Percentiles rank a stretch among this genome's conserved stretches.
Conservation (phyloP, 2,329 filamentous ascomycete species). For the Colletotrichum nymphaeae region DNA sequence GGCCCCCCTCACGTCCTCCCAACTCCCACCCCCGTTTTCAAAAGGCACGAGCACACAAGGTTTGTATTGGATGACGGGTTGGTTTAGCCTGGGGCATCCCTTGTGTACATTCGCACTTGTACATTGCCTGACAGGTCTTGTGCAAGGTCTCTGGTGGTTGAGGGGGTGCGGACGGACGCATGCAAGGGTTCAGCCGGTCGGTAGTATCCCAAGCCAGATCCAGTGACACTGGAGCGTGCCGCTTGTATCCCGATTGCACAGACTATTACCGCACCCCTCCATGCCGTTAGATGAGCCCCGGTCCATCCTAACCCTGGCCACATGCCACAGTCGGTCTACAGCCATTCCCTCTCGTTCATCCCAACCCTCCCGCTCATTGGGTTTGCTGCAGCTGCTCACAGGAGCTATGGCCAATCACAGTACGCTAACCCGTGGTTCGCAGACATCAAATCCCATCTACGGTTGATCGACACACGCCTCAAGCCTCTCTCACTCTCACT, state of each 20-base stretch:
- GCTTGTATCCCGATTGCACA: slow-evolving; percentile 36
- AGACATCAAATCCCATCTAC: slow-evolving; percentile 18
- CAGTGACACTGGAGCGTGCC: slow-evolving; percentile 33
- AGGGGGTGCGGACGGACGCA: slow-evolving; percentile 29
- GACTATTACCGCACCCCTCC: slow-evolving; percentile 33
- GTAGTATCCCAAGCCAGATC: slow-evolving; percentile 33
- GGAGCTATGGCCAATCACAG: slow-evolving; percentile 37
- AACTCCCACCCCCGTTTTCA: neutral
- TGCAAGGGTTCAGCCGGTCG: slow-evolving; percentile 38
- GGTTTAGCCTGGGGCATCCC: neutral
- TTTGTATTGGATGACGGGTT: neutral
- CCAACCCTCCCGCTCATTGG: slow-evolving; percentile 33
- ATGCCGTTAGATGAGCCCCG: slow-evolving; percentile 33
- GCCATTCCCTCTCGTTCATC: slow-evolving; percentile 29
- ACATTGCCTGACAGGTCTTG: slow-evolving; percentile 31
- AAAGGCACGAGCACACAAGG: neutral
- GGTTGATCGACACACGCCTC: neutral
- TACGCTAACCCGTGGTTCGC: slow-evolving; percentile 35
- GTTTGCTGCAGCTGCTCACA: slow-evolving; percentile 24
- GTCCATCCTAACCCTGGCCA: slow-evolving; percentile 30
- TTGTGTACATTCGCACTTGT: neutral
- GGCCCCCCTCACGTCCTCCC: neutral
- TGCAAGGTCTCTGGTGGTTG: slow-evolving; percentile 11
- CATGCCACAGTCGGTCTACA: slow-evolving; percentile 30
- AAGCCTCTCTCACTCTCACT: no score